phyloP scores from a whole-genome alignment of 2,329 filamentous ascomycete species.

The Sarocladium oryzae region DNA sequence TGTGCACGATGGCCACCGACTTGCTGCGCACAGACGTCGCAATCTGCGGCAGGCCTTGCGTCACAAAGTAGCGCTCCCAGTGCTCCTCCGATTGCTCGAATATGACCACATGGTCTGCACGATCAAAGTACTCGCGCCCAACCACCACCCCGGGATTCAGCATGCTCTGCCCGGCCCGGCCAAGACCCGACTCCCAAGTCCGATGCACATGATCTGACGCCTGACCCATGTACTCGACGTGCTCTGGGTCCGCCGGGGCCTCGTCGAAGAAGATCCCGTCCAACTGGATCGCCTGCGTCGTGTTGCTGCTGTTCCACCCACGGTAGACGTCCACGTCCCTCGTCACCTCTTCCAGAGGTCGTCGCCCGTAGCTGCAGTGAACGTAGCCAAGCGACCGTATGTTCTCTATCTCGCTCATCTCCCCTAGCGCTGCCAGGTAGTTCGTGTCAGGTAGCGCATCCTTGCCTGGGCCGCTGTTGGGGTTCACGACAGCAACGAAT shows the following conservation, averaged over 20 bases:
- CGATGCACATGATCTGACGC: constrained; percentile 18
- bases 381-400: constrained; percentile 25
- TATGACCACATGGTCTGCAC: constrained; percentile 36
- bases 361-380: constrained; percentile 22
- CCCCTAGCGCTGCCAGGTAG: constrained; percentile 19
- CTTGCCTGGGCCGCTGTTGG: constrained; percentile 23
- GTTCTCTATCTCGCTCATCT: constrained; percentile 18
- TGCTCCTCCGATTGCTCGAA: constrained; percentile 29
- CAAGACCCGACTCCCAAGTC: constrained; percentile 12
- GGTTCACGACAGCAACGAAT: constrained; percentile 26
- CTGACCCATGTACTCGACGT: constrained; percentile 18
- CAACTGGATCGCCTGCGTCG: constrained; percentile 25
- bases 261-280: constrained; percentile 44
- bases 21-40: constrained; percentile 8
- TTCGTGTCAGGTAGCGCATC: constrained; percentile 20
- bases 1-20: constrained; percentile 15
- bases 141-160: constrained; percentile 40
- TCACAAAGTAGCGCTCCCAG: constrained; percentile 11
- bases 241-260: constrained; percentile 25
- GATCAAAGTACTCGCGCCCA: constrained; percentile 30
- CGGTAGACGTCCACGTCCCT: constrained; percentile 38
- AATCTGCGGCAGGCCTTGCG: neutral
- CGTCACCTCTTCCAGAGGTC: constrained; percentile 15
- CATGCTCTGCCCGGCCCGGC: constrained; percentile 20
- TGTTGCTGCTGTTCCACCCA: constrained; percentile 32